These are phyloP conservation scores for Botrytis deweyae DNA, from an alignment of 2,329 filamentous ascomycete species.

Conservation along the genomic window DNA sequence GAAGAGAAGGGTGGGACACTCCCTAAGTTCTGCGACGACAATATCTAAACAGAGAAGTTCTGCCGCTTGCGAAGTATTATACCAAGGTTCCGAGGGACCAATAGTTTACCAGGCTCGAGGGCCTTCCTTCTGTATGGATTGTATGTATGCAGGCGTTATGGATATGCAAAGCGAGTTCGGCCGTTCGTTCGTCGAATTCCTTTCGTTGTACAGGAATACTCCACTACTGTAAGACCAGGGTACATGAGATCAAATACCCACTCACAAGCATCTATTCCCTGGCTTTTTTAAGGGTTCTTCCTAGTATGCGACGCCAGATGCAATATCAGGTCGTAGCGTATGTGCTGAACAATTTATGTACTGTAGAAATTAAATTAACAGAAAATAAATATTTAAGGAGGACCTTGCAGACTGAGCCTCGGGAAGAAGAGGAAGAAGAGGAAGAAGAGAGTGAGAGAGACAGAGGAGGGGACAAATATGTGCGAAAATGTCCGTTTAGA, in stretches of 20 bases:
- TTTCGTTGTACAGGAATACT: conserved; percentile 18
- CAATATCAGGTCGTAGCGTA: conserved; percentile 15
- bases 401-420: not conserved
- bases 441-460: too few relatives aligned
- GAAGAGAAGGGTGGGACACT: conserved; percentile 6
- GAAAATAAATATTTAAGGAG: not conserved
- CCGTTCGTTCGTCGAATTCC: conserved; percentile 20
- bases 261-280: conserved; percentile 20
- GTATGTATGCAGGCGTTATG: conserved; percentile 20
- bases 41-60: conserved; percentile 22
- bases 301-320: conserved; percentile 17
- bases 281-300: conserved; percentile 20
- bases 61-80: conserved; percentile 20
- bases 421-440: not conserved
- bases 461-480: not conserved
- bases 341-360: conserved; percentile 10
- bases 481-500: not conserved
- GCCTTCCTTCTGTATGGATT: conserved; percentile 19
- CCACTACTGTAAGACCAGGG: conserved; percentile 21
- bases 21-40: conserved; percentile 23
- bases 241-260: conserved; percentile 23
- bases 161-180: conserved; percentile 22
- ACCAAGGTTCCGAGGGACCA: conserved; percentile 17
- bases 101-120: conserved; percentile 16
- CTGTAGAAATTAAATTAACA: conserved; percentile 7